Evolutionary conservation across 306 rosid genomes (phyloP), one percentile per base, ranked within the genome.

Genomic region (Ziziphus jujuba): DNA sequence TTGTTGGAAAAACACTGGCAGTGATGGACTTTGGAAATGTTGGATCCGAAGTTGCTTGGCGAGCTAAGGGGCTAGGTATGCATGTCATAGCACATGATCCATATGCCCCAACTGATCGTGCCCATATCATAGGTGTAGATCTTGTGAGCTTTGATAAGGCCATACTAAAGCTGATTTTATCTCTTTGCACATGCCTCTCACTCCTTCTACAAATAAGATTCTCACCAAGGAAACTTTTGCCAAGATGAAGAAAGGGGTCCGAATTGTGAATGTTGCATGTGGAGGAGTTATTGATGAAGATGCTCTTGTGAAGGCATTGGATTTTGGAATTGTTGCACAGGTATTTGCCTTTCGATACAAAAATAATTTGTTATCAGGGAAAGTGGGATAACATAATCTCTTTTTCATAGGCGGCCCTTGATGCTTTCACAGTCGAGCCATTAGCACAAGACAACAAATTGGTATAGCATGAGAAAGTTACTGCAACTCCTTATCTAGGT

Each of bases 51-150:
- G 99, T 95, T 77, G 96, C 99, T 40, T 86, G 99, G 33, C 88
- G 99, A 45, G 99, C 99, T 28, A 95, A 82, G 88, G 99, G 99
- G 21, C 96, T 95, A 54, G 99, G 99, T 8, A 95, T 95, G 99
- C 89, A 85, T 56, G 99, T 95, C 58, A 90, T 95, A 61, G 84
- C 99, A 4, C 99, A 95, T 40, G 99, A 95, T 22, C 99, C 99
- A 0, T 95, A 95, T 77, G 96, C 99, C 12, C 88, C 97, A 2
- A 92, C 95, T 10, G 99, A 95, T 43, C 99, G 97, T 66, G 99
- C 99, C 12, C 90, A 89, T 70, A 97, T 97, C 6, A 80, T 90
- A 22, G 99, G 97, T 25, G 99, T 95, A 54, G 99, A 90, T 71
- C 99, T 95, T 72, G 91, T 90, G 81, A 77, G 92, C 84, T 95